Evolutionary conservation across 2,329 filamentous ascomycete species (phyloP).

Genomic region (Metarhizium guizhouense): DNA sequence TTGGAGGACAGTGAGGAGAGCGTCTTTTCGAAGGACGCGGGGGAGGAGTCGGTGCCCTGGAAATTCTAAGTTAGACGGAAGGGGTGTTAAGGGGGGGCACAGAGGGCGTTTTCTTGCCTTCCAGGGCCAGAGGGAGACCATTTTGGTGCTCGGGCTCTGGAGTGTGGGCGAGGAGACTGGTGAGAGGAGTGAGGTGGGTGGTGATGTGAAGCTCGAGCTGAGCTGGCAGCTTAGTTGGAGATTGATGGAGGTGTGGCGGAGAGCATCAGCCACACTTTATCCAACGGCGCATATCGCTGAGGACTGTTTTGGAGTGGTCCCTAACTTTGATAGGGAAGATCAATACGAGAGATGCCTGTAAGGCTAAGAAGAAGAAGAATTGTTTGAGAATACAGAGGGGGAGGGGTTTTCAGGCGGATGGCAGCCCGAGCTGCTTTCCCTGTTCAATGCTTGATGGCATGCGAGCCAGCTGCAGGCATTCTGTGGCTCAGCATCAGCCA

Average conservation of each 20-base stretch:
- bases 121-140: conserved; percentile 15
- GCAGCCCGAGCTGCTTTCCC: background rate
- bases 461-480: background rate
- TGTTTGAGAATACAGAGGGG: too few species aligned
- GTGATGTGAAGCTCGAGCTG: background rate
- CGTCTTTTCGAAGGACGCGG: conserved; percentile 87
- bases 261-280: background rate
- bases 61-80: background rate
- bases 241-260: background rate
- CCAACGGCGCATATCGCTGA: background rate
- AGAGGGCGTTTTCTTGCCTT: conserved; percentile 5
- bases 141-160: conserved; percentile 2
- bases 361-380: too few species aligned
- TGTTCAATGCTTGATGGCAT: too few species aligned
- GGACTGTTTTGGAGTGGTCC: too few species aligned
- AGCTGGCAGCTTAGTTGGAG: background rate
- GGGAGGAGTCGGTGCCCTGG: conserved; percentile 70
- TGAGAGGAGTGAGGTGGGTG: background rate
- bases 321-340: too few species aligned
- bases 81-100: background rate
- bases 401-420: background rate
- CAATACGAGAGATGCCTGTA: too few species aligned
- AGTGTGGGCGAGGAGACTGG: background rate
- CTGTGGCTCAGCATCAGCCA: background rate
- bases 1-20: conserved; percentile 74